Percentiles rank a stretch among this genome's conserved stretches.
Evolutionary conservation across 2,329 filamentous ascomycete species (phyloP).

Genomic region (Coniochaeta sp.): DNA sequence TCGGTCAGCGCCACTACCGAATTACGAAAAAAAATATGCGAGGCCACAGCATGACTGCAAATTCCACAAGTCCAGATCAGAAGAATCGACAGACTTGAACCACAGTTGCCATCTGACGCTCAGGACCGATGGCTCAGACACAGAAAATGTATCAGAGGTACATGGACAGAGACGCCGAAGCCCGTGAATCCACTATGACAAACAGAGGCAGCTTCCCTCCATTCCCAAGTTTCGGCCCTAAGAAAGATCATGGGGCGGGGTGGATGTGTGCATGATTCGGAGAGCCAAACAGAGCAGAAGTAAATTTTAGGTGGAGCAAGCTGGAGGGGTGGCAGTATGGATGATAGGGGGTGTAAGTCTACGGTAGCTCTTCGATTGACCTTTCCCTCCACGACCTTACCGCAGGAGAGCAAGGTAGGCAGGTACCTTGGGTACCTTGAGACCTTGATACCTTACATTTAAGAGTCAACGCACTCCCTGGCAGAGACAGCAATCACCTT

Average conservation of each 20-base stretch:
- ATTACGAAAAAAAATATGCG: neutral
- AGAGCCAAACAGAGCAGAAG: neutral
- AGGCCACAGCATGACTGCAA: neutral
- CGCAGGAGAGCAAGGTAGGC: too few relatives aligned
- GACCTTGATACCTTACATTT: too few relatives aligned
- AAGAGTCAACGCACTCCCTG: too few relatives aligned
- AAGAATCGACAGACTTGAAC: neutral
- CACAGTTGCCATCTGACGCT: neutral
- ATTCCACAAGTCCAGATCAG: neutral
- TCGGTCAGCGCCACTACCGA: neutral
- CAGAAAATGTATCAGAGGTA: neutral
- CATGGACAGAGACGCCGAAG: neutral
- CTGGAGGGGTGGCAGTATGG: neutral
- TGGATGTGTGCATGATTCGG: slow-evolving; percentile 1
- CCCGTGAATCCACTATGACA: neutral
- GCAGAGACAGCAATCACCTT: neutral
- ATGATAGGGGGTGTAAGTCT: neutral
- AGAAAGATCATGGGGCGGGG: neutral
- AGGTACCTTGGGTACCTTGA: too few relatives aligned
- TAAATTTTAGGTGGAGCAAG: neutral
- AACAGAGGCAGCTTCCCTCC: neutral
- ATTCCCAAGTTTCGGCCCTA: neutral
- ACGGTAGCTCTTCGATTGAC: too few relatives aligned
- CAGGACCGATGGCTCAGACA: neutral
- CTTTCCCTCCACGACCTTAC: too few relatives aligned